Evolutionary conservation across 257 asterid species (phyloP).

Genomic region (Ballota nigra): DNA sequence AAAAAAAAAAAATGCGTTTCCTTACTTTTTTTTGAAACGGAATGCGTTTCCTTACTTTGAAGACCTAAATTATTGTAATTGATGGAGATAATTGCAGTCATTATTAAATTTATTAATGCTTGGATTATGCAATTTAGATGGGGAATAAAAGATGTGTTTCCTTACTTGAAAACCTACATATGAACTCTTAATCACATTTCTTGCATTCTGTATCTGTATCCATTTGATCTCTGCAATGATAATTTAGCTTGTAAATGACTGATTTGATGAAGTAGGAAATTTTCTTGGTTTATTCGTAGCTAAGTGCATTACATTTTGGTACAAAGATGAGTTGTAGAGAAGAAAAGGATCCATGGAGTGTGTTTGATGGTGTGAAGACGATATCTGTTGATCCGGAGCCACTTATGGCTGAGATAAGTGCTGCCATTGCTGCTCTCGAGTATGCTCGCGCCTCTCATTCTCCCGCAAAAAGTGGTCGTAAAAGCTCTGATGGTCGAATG

Average conservation of each 20-base stretch:
- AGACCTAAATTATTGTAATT: too few species aligned
- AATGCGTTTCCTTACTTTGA: too few species aligned
- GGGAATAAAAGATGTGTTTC: background rate
- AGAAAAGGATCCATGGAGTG: slow-evolving; percentile 43
- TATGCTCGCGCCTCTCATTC: slow-evolving; percentile 44
- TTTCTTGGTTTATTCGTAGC: background rate
- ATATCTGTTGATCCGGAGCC: slow-evolving; percentile 45
- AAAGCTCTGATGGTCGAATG: slow-evolving; percentile 40
- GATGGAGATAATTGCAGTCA: background rate
- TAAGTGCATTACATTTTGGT: background rate
- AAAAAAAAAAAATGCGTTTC: background rate
- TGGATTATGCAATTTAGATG: background rate
- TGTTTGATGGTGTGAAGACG: slow-evolving; percentile 49
- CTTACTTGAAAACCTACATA: background rate
- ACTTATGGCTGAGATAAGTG: slow-evolving; percentile 57
- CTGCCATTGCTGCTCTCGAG: slow-evolving; percentile 59
- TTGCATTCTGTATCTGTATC: background rate
- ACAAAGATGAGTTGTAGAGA: slow-evolving; percentile 41
- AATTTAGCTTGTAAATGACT: background rate
- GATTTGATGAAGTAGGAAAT: background rate
- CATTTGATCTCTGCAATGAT: too few species aligned
- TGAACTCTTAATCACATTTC: background rate
- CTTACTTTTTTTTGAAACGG: too few species aligned
- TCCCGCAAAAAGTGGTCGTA: slow-evolving; percentile 5
- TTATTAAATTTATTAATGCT: background rate